Evolutionary conservation across 1,139 yeast species (phyloP).

Genomic region (Zygoascus meyerae): DNA sequence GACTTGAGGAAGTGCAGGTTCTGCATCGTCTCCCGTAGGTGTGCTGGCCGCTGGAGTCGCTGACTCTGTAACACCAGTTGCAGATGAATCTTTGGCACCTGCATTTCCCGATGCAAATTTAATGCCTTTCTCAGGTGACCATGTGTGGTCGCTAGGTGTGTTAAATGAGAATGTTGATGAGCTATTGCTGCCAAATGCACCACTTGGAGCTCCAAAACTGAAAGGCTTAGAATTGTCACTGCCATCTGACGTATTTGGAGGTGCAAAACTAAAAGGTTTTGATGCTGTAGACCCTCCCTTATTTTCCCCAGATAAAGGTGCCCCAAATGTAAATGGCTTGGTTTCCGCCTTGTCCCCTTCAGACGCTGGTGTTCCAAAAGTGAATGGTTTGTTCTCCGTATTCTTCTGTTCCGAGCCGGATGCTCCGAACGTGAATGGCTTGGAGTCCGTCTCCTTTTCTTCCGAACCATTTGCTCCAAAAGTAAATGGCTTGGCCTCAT

Average conservation of each 20-base stretch:
- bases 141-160: slow-evolving; percentile 19
- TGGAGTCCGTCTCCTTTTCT: neutral
- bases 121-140: slow-evolving; percentile 35
- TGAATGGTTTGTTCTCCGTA: neutral
- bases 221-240: slow-evolving; percentile 12
- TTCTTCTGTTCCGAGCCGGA: neutral
- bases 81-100: slow-evolving; percentile 12
- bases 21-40: slow-evolving; percentile 16
- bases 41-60: slow-evolving; percentile 6
- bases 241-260: neutral
- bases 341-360: slow-evolving; percentile 8
- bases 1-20: slow-evolving; percentile 22
- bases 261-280: slow-evolving; percentile 26
- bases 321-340: slow-evolving; percentile 21
- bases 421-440: slow-evolving; percentile 8
- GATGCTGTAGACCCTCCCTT: neutral
- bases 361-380: slow-evolving; percentile 1
- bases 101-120: slow-evolving; percentile 22
- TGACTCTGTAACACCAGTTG: slow-evolving; percentile 9
- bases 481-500: slow-evolving; percentile 22
- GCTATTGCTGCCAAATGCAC: neutral
- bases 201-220: slow-evolving; percentile 5
- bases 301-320: slow-evolving; percentile 3
- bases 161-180: slow-evolving; percentile 13
- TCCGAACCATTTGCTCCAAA: slow-evolving; percentile 12